These are phyloP conservation scores for Cordyceps tenuipes DNA, from an alignment of 2,329 filamentous ascomycete species.

Conservation along the genomic window DNA sequence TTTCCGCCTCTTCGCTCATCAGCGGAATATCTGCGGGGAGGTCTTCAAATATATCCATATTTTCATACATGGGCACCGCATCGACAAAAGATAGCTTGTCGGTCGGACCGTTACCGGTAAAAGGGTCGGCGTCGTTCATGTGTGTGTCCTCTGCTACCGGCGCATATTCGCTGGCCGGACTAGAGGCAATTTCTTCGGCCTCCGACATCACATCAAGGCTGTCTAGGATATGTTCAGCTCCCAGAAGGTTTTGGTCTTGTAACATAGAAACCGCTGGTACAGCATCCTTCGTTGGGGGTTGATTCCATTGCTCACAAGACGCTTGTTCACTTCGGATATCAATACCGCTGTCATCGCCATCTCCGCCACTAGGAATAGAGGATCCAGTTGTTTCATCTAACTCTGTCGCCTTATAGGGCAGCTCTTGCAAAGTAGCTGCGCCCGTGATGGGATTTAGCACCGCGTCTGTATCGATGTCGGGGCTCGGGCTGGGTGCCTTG, in stretches of 20 bases:
- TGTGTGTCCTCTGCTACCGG: neutral
- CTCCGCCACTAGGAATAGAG: neutral
- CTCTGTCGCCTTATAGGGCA: neutral
- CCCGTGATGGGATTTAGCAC: neutral
- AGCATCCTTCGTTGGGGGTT: neutral
- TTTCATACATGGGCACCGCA: neutral
- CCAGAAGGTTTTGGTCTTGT: neutral
- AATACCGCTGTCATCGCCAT: constrained; percentile 4
- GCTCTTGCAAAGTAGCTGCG: neutral
- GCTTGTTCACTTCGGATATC: constrained; percentile 6
- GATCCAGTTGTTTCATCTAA: neutral
- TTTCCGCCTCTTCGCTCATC: neutral
- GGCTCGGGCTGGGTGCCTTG: neutral
- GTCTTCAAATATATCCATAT: neutral
- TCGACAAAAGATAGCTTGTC: neutral
- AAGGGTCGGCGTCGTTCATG: neutral
- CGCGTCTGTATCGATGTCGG: neutral
- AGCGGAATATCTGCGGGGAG: neutral
- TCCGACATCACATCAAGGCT: constrained; percentile 5
- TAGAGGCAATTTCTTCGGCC: neutral
- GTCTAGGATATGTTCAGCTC: constrained; percentile 1
- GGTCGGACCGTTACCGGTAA: neutral
- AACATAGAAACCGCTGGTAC: neutral
- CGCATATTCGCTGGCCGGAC: neutral
- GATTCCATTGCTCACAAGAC: neutral